These are phyloP conservation scores for Rhynchosporium agropyri DNA, from an alignment of 2,329 filamentous ascomycete genomes.

Conservation along the genomic window DNA sequence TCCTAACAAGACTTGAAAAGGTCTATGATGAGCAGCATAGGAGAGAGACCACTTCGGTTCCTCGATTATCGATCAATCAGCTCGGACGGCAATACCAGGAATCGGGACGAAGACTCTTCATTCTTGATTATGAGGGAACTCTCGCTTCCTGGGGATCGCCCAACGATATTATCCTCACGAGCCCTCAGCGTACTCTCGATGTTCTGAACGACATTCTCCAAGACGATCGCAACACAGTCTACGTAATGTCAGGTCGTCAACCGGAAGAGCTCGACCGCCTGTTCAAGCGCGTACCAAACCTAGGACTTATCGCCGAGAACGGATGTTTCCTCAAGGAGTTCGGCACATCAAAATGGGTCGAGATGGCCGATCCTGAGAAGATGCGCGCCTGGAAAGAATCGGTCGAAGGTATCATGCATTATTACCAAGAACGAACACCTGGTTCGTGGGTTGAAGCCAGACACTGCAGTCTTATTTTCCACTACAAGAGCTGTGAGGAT, in stretches of 20 bases:
- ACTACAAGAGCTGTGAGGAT: constrained; percentile 83
- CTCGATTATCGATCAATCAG: constrained; percentile 72
- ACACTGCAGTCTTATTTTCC: constrained; percentile 89
- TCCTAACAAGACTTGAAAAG: constrained; percentile 69
- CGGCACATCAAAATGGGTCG: constrained; percentile 70
- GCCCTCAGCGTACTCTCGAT: constrained; percentile 82
- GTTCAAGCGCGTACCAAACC: constrained; percentile 79
- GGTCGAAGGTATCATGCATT: constrained; percentile 79
- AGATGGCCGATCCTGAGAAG: constrained; percentile 72
- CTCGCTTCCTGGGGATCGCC: constrained; percentile 85
- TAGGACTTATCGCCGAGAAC: constrained; percentile 93
- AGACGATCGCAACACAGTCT: constrained; percentile 82
- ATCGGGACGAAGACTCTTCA: constrained; percentile 73
- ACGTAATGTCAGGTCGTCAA: constrained; percentile 88
- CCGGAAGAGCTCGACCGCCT: constrained; percentile 86
- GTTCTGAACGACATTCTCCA: constrained; percentile 79
- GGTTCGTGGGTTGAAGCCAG: constrained; percentile 87
- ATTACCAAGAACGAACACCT: constrained; percentile 88
- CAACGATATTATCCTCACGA: constrained; percentile 81
- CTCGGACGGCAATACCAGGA: constrained; percentile 68
- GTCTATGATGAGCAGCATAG: constrained; percentile 84
- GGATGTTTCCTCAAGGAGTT: constrained; percentile 84
- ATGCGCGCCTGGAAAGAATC: constrained; percentile 81
- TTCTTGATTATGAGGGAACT: constrained; percentile 93
- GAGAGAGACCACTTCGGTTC: constrained; percentile 83